Evolutionary conservation across 345 rosid species (phyloP), one percentile per base, ranked within the genome.

Genomic region (Reutealis trisperma): DNA sequence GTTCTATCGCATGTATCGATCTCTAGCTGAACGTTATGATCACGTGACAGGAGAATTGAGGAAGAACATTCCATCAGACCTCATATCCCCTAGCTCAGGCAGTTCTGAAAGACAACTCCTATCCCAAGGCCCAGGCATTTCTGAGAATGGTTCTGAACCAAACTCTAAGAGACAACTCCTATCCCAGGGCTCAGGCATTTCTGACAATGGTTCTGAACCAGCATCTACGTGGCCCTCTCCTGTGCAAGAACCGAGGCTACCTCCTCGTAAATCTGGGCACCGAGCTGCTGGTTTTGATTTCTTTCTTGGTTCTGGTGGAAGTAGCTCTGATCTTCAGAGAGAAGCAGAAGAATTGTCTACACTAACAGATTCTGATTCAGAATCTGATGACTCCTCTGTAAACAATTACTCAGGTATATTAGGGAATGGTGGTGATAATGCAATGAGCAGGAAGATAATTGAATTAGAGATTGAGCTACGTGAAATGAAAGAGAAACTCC

Each of bases 321-420:
- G 85, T 7, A 84, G 85, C 76, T 87, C 90, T 7, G 92, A 89
- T 75, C 80, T 80, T 77, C 74, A 80, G 13, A 90, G 85, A 82
- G 93, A 89, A 85, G 92, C 84, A 58, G 82, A 87, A 32, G 94
- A 86, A 52, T 84, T 94, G 44, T 93, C 92, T 59, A 87, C 91
- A 14, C 81, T 90, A 64, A 88, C 89, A 2, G 97, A 92, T 80
- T 92, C 97, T 6, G 98, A 91, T 74, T 77, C 96, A 1, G 99
- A 93, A 60, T 88, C 90, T 42, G 87, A 82, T 82, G 82, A 80
- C 72, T 82, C 93, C 57, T 87, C 94, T 52, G 78, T 85, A 52
- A 86, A 89, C 62, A 77, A 85, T 67, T 85, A 77, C 57, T 64
- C 85, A 25, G 79, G 70, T 76, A 74, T 88, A 18, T 74, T 80